Base-by-base conservation (phyloP, 2,329 filamentous ascomycete species). In the Claviceps maximensis region DNA sequence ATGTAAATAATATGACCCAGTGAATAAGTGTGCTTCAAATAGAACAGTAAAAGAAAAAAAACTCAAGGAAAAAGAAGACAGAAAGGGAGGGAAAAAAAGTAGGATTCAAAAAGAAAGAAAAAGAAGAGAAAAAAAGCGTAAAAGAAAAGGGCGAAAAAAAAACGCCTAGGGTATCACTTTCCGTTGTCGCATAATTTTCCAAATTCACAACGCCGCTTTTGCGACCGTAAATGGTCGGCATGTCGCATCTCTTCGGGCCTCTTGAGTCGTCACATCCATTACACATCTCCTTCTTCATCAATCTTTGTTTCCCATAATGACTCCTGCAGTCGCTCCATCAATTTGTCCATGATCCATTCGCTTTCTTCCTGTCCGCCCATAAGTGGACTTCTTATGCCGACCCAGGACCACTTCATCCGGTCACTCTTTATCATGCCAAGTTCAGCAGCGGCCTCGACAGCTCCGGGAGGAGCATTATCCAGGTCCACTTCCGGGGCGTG, bases 341-440 rank as follows among this genome's bases (percentile, higher is more conserved):
- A 65, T 55, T 78, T 74, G 55, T 87, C 81, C 42, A 89, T 65
- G 38, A 89, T 79, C 86, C 86, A 89, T 62, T 87, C 79, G 15
- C 80, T 76, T 68, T 89, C 86, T 53, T 79, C 78, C 61, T 81
- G 77, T 48, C 75, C 75, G 3, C 83, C 79, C 79, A 88, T 83
- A 13, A 89, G 71, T 3, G 86, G 86, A 58, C 81, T 86, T 15
- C 78, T 70, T 47, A 79, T 74, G 0, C 83, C 84, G 1, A 89
- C 75, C 86, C 86, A 90, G 36, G 83, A 87, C 85, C 86, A 89
- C 44, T 68, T 61, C 44, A 65, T 63, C 2, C 63, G 60, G 2
- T 67, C 59, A 9, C 56, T 55, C 6, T 53, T 38, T 13, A 59
- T 62, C 72, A 70, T 49, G 50, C 53, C 49, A n/a, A 36, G 46